These are phyloP conservation scores for Fusarium dlaminii DNA, from an alignment of 2,329 filamentous ascomycete species.

Conservation along the genomic window DNA sequence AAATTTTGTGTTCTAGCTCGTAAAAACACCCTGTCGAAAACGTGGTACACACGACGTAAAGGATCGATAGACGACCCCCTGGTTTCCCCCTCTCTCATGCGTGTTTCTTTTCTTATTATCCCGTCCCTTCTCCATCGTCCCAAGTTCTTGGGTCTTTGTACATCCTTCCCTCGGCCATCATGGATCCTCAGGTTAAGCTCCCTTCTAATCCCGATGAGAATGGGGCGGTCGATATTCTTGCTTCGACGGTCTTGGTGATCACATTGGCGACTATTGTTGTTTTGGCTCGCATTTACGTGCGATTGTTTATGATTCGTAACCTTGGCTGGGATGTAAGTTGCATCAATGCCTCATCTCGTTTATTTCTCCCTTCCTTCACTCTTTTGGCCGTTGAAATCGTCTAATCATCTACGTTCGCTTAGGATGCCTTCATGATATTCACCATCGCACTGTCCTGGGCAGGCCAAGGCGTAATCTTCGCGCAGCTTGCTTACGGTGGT, in stretches of 20 bases:
- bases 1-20: constrained; percentile 6
- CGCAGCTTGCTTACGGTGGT: constrained; percentile 54
- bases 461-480: constrained; percentile 53
- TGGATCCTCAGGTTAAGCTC: constrained; percentile 27
- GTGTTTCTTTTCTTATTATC: constrained; percentile 21
- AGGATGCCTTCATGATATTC: constrained; percentile 46
- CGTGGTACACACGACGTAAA: constrained; percentile 4
- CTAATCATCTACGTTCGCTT: not conserved
- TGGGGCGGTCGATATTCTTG: constrained; percentile 51
- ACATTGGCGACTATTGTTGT: constrained; percentile 51
- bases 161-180: constrained; percentile 5
- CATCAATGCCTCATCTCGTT: not conserved
- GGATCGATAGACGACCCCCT: not conserved
- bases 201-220: constrained; percentile 49
- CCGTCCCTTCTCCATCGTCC: constrained; percentile 1
- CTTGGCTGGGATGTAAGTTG: constrained; percentile 56
- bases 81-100: not conserved
- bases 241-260: constrained; percentile 51
- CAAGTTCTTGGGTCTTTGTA: constrained; percentile 15
- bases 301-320: constrained; percentile 56
- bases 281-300: constrained; percentile 56
- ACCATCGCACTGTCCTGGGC: constrained; percentile 47
- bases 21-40: constrained; percentile 4
- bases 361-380: not conserved
- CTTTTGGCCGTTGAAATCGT: not conserved